Evolutionary conservation across 176 grass and related monocot species (phyloP), one percentile per base, ranked within the genome.

Genomic region (Bromus sterilis): DNA sequence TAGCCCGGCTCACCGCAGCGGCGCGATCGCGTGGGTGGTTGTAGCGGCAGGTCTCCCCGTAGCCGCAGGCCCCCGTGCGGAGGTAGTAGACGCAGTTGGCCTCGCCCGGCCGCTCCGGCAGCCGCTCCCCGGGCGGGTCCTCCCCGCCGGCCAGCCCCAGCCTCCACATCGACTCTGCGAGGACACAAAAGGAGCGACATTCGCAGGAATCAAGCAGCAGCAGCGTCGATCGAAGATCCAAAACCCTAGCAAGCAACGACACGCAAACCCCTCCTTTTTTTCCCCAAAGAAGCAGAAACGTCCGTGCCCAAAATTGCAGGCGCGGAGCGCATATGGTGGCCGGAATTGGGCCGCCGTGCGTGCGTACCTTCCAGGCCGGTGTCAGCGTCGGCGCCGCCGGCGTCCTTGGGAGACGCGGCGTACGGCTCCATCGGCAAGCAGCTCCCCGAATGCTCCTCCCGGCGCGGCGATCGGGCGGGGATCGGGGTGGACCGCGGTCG

Each of bases 1-100:
- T 15, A 59, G n/a, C 64, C 10, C 9, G 16, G 39, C 88, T 91
- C 87, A 98, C 93, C 82, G 78, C 30, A 1, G 56, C 30, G 23
- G 90, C 29, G 30, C 82, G 87, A 87, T 93, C 84, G 66, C 79
- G 96, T 1, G 96, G 96, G 66, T 99, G 96, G 86, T 95, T 99
- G 91, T 93, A 99, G 61, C 96, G 91, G 73, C 96, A 99, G 79
- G 56, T 91, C 66, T 91, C 93, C 7, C 96, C 93, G 84, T 99
- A 99, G 61, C 85, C 82, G 84, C 96, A 99, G 28, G 89, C 44
- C 60, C 96, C 96, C 13, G 91, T 99, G 58, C 96, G 90, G 75
- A 99, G 80, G 87, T 89, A 99, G 86, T 93, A 95, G 68, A 84
- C 4, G 66, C 96, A 99, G 81, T 99, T 87, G 57, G 66, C 77